Evolutionary conservation across 495 filamentous ascomycete species (phyloP), one percentile per base, ranked within the genome.

Genomic region (Penicillium longicatenatum): DNA sequence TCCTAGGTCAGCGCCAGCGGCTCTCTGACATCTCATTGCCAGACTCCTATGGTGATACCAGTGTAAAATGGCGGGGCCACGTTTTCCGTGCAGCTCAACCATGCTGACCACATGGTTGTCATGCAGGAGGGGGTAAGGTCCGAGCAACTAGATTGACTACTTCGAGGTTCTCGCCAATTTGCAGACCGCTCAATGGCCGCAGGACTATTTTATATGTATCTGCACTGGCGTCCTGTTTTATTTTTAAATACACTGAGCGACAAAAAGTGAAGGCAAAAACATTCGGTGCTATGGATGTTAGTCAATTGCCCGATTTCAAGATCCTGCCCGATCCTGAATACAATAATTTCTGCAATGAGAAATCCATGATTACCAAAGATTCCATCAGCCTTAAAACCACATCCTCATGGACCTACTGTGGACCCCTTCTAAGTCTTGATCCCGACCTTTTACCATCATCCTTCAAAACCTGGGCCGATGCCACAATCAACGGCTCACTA

Each of bases 351-450:
- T 31, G 37, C 31, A 20, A 65, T 22, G 33, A 52, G 42, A 22
- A 50, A 17, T 4, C 41, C 1, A 7, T 30, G 21, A 8, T 37
- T 12, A 14, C 47, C 19, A 44, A 50, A 9, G 19, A 54, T 20
- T 17, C 55, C 6, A 44, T 65, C 14, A 65, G 62, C 3, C 46
- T 68, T 16, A 68, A 65, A 8, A 50, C 29, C 12, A 46, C 62
- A 3, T 65, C 65, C 7, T 65, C 62, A 30, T 68, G 65, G 65
- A 68, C 65, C 16, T 68, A 68, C 44, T 68, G 65, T 26, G 65
- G 65, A 11, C 65, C 65, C 12, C 54, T 68, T 11, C 42, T 68
- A n/a, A 44, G 46, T 4, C 62, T 68, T 16, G 53, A 68, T 9
- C 20, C 54, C 16, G 19, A 44, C 6, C 50, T 7, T 12, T 55